phyloP scores from a whole-genome alignment of 2,329 filamentous ascomycete species.

The Albophoma yamanashiensis region DNA sequence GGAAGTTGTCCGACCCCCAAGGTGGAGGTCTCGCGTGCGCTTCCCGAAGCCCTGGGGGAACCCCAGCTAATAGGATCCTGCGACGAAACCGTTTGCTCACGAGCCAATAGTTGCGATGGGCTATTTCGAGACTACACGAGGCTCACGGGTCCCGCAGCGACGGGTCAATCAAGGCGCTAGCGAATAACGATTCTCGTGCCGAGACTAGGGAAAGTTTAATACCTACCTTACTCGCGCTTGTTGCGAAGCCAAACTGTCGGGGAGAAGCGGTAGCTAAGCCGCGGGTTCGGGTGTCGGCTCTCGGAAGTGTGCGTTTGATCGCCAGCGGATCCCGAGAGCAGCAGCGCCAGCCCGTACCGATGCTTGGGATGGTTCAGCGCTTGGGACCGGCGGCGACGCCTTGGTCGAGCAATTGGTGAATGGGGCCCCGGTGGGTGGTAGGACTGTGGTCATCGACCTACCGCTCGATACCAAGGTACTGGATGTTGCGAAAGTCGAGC shows the following conservation, averaged over 20 bases:
- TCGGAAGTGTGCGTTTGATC: background rate
- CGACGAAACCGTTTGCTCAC: background rate
- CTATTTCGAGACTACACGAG: background rate
- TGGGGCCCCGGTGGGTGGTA: background rate
- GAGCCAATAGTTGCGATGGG: background rate
- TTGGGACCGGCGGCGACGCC: background rate
- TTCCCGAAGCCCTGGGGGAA: background rate
- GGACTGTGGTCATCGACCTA: background rate
- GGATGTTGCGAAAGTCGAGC: too few relatives aligned
- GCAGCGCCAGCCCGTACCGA: background rate
- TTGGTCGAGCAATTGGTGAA: background rate
- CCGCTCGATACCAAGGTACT: too few relatives aligned
- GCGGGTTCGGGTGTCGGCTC: background rate
- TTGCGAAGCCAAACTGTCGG: background rate
- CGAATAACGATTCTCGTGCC: background rate
- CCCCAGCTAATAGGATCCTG: background rate
- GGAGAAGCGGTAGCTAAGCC: background rate
- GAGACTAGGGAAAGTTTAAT: background rate
- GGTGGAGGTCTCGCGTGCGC: background rate
- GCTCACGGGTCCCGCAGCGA: background rate
- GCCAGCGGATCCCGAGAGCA: background rate
- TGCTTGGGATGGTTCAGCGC: background rate
- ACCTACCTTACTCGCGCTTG: background rate
- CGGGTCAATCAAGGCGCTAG: background rate
- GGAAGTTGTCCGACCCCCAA: background rate